Percentiles rank a stretch among this genome's conserved stretches.
Conservation (phyloP, 805 yeast genomes). For the Zygotorulaspora danielsina region DNA sequence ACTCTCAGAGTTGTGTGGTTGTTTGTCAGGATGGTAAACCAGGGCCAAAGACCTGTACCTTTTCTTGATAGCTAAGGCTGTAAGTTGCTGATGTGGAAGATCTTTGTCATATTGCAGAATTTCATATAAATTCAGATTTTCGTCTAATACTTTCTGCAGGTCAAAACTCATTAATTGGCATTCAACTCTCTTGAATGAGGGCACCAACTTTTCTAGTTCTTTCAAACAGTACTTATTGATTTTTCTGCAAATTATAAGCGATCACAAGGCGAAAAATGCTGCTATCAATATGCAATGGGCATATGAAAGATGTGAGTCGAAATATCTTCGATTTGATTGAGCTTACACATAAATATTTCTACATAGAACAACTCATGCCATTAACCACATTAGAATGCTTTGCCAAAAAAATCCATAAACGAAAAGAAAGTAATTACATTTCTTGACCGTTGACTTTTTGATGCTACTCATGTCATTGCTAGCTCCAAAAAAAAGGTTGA, state of each 20-base stretch:
- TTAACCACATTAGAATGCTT: constrained; percentile 66
- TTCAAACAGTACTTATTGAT: too few relatives aligned
- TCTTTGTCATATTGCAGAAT: constrained; percentile 42
- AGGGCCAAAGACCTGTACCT: constrained; percentile 25
- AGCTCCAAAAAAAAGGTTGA: constrained; percentile 43
- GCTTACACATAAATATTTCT: too few relatives aligned
- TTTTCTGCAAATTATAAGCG: too few relatives aligned
- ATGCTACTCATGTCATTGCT: constrained; percentile 44
- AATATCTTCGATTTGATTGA: too few relatives aligned
- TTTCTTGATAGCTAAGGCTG: constrained; percentile 22
- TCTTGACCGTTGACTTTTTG: constrained; percentile 63
- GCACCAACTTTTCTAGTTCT: too few relatives aligned
- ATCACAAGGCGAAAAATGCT: not conserved
- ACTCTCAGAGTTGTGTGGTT: constrained; percentile 13
- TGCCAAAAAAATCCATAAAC: constrained; percentile 81
- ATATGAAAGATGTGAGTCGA: not conserved
- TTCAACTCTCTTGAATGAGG: too few relatives aligned
- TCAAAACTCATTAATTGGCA: constrained; percentile 15
- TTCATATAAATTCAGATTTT: constrained; percentile 37
- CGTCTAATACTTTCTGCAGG: constrained; percentile 8
- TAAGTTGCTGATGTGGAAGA: constrained; percentile 44
- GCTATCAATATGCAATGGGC: not conserved
- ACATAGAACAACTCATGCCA: constrained; percentile 36
- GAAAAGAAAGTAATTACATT: constrained; percentile 82
- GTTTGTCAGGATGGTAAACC: constrained; percentile 30